Evolutionary conservation across 2,329 filamentous ascomycete genomes (phyloP).

Genomic region (Colletotrichum falcatum): DNA sequence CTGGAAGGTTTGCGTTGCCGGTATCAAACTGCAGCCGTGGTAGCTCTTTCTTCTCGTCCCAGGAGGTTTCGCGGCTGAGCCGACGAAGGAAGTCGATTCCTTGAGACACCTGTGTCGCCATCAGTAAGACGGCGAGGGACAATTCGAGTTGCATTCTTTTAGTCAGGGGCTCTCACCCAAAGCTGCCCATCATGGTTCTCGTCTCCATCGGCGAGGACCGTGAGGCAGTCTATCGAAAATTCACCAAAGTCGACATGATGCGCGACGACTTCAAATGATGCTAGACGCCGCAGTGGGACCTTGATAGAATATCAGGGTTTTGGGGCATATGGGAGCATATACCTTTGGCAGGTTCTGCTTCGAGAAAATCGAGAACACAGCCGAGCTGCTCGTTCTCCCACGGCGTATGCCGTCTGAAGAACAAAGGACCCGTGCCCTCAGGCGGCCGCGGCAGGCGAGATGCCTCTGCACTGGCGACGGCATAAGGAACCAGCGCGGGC

Average conservation of each 20-base stretch:
- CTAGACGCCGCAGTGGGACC: background rate
- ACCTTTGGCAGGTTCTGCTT: background rate
- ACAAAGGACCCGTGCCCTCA: background rate
- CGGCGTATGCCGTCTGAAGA: background rate
- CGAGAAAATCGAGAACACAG: constrained; percentile 11
- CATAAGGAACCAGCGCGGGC: background rate
- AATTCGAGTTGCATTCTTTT: background rate
- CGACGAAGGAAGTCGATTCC: background rate
- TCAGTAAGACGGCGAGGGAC: background rate
- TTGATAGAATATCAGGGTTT: background rate
- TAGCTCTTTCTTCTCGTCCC: background rate
- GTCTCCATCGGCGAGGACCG: background rate
- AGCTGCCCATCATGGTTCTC: background rate
- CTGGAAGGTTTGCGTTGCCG: background rate
- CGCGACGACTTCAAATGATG: background rate
- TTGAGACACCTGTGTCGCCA: background rate
- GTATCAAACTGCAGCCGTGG: background rate
- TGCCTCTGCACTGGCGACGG: background rate
- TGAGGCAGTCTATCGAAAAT: background rate
- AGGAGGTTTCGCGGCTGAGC: background rate
- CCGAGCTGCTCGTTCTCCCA: constrained; percentile 18
- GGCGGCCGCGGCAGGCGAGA: background rate
- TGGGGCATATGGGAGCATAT: fast-evolving
- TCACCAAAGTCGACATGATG: background rate
- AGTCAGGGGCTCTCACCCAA: background rate